Percentiles rank a stretch among this genome's conserved stretches.
phyloP scores from a whole-genome alignment of 2,329 filamentous ascomycete genomes.

The Alternaria atra region DNA sequence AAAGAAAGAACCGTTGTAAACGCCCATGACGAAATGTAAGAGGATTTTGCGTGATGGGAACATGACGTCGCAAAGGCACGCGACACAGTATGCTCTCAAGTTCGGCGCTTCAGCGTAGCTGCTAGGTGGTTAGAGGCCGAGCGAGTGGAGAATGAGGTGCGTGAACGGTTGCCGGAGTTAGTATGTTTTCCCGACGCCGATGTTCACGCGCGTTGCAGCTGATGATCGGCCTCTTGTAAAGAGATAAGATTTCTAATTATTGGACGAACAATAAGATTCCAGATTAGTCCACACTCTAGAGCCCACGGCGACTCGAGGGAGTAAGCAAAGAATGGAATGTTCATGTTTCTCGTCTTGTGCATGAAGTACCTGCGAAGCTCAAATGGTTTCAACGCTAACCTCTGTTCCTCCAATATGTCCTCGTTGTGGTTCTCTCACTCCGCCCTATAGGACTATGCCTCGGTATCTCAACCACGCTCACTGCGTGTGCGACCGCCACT shows the following conservation, averaged over 20 bases:
- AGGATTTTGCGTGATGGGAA: not conserved
- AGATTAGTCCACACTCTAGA: not conserved
- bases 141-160: not conserved
- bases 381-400: not conserved
- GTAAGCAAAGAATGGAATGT: not conserved
- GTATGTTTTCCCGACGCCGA: not conserved
- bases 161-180: not conserved
- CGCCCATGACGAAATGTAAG: no score
- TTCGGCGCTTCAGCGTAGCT: not conserved
- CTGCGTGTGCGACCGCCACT: slow-evolving; percentile 5
- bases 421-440: not conserved
- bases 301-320: no score
- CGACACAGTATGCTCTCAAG: not conserved
- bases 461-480: not conserved
- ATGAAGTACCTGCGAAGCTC: not conserved
- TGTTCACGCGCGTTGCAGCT: not conserved
- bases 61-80: not conserved
- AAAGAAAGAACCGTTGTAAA: not conserved
- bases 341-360: not conserved
- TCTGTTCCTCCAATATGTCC: not conserved
- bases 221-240: not conserved
- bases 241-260: not conserved
- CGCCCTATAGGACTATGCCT: not conserved
- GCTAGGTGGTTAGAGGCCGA: not conserved
- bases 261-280: not conserved